These are phyloP conservation scores for Vairimorpha necatrix DNA, from an alignment of 371 early-diverging fungal genomes.

Conservation along the genomic window DNA sequence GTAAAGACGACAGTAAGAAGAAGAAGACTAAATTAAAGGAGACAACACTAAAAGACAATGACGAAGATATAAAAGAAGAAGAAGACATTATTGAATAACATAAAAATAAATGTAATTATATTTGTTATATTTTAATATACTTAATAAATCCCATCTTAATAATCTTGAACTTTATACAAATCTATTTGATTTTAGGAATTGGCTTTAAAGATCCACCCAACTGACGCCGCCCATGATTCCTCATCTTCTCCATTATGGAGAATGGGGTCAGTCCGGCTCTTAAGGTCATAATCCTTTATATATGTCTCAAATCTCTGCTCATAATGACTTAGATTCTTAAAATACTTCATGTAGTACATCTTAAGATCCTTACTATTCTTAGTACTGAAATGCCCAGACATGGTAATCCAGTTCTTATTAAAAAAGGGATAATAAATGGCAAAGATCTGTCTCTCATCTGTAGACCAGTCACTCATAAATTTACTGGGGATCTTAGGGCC, in stretches of 20 bases:
- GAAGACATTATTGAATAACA: neutral
- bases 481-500: neutral
- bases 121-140: too few relatives aligned
- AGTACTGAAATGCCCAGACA: constrained; percentile 48
- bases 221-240: neutral
- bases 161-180: too few relatives aligned
- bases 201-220: neutral
- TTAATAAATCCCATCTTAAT: too few relatives aligned
- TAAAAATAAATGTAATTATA: neutral
- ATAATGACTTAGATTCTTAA: constrained; percentile 46
- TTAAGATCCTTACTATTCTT: constrained; percentile 55
- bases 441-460: constrained; percentile 61
- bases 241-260: neutral
- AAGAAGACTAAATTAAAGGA: too few relatives aligned
- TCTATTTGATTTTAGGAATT: too few relatives aligned
- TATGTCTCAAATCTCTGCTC: constrained; percentile 57
- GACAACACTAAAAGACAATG: neutral
- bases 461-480: constrained; percentile 47
- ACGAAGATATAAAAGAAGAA: neutral
- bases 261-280: neutral
- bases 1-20: too few relatives aligned
- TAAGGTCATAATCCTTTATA: constrained; percentile 30
- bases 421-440: constrained; percentile 61
- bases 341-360: constrained; percentile 55
- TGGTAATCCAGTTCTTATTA: constrained; percentile 56